Evolutionary conservation across 495 filamentous ascomycete species (phyloP).

Genomic region (Hypoxylon fragiforme): DNA sequence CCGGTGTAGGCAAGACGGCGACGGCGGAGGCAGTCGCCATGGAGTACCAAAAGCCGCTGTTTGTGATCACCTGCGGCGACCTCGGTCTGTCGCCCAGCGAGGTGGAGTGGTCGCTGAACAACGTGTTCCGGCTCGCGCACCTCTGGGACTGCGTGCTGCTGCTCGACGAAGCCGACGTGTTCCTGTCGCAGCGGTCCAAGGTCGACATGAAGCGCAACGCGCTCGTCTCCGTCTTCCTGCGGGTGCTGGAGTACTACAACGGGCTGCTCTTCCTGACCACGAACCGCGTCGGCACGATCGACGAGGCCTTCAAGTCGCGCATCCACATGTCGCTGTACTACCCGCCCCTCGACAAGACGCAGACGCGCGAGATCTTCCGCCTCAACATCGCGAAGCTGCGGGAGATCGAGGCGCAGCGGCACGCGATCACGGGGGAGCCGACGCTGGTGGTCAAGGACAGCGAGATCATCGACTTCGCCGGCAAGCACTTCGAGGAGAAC

Average conservation of each 20-base stretch:
- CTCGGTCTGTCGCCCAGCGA: slow-evolving; percentile 50
- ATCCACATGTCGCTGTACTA: slow-evolving; percentile 52
- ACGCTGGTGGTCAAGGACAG: slow-evolving; percentile 32
- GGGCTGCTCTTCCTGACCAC: slow-evolving; percentile 58
- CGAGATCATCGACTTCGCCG: slow-evolving; percentile 61
- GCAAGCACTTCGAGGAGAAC: slow-evolving; percentile 57
- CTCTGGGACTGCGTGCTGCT: slow-evolving; percentile 61
- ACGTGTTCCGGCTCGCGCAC: slow-evolving; percentile 53
- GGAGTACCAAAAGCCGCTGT: slow-evolving; percentile 53
- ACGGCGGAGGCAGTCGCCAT: slow-evolving; percentile 60
- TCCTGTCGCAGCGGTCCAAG: slow-evolving; percentile 51
- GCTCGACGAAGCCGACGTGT: slow-evolving; percentile 58
- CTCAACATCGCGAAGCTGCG: slow-evolving; percentile 63
- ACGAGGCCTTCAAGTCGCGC: slow-evolving; percentile 56
- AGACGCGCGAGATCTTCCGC: slow-evolving; percentile 79
- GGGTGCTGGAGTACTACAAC: slow-evolving; percentile 56
- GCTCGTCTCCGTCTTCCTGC: slow-evolving; percentile 57
- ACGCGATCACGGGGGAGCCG: slow-evolving; percentile 32
- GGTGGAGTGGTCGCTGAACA: slow-evolving; percentile 45
- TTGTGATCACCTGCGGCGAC: slow-evolving; percentile 59
- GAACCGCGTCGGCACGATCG: slow-evolving; percentile 52
- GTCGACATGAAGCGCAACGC: slow-evolving; percentile 54
- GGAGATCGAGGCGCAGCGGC: slow-evolving; percentile 57
- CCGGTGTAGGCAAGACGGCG: slow-evolving; percentile 64
- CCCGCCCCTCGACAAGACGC: slow-evolving; percentile 69